Evolutionary conservation across 192 early-diverging fungal species (phyloP).

Genomic region (Dispira simplex): DNA sequence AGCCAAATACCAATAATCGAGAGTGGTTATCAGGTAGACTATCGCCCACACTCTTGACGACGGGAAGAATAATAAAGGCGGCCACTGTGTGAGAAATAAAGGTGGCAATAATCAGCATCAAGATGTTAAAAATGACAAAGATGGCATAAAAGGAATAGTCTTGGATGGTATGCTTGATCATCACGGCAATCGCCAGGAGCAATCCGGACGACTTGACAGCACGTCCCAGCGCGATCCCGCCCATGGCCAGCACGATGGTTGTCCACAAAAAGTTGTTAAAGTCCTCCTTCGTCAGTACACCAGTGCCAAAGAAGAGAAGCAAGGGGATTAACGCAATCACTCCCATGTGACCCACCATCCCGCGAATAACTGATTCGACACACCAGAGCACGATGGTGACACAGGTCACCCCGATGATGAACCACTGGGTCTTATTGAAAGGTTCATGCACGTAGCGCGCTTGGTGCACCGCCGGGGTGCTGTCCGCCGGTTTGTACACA

Average conservation of each 20-base stretch:
- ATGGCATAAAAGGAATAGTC: conserved; percentile 56
- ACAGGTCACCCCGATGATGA: conserved; percentile 56
- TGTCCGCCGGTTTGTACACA: conserved; percentile 58
- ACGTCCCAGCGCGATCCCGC: conserved; percentile 85
- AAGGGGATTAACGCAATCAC: conserved; percentile 86
- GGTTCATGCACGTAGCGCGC: conserved; percentile 20
- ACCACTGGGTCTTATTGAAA: conserved; percentile 47
- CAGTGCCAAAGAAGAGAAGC: conserved; percentile 79
- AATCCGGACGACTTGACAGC: conserved; percentile 81
- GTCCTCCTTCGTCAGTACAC: conserved; percentile 87
- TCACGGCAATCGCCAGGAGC: conserved; percentile 54
- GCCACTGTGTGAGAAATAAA: conserved; percentile 96
- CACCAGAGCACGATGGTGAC: conserved; percentile 85
- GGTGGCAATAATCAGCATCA: conserved; percentile 73
- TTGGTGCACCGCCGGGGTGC: conserved; percentile 38
- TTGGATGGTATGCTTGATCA: conserved; percentile 45
- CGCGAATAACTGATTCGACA: conserved; percentile 53
- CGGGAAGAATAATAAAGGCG: conserved; percentile 88
- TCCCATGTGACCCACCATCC: conserved; percentile 87
- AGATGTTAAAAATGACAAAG: conserved; percentile 52
- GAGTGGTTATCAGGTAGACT: conserved; percentile 62
- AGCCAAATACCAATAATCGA: conserved; percentile 64
- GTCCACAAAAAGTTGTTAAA: conserved; percentile 95
- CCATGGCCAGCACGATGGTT: conserved; percentile 83
- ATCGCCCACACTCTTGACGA: conserved; percentile 78